A percentile compares a stretch with the other conserved stretches of the same genome.
phyloP scores from a whole-genome alignment of 176 grass and related monocot species.

The Raddia distichophylla region DNA sequence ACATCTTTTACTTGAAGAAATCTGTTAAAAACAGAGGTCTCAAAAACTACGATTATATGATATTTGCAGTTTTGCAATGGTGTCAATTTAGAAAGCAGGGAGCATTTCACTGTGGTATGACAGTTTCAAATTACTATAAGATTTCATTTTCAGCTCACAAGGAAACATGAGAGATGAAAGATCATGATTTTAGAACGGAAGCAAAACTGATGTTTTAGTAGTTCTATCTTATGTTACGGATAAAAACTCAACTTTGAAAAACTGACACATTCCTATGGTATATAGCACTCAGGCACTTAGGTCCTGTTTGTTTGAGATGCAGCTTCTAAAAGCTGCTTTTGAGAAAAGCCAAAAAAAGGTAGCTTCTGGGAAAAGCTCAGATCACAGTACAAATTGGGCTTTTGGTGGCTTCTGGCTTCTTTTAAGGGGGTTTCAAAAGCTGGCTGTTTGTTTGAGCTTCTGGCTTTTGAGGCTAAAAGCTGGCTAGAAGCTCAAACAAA shows the following conservation, averaged over 20 bases:
- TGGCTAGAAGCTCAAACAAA: no score
- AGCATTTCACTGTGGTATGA: background rate
- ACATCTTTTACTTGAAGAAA: slow-evolving; percentile 1
- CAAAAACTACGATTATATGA: background rate
- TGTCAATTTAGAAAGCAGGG: background rate
- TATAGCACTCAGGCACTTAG: background rate
- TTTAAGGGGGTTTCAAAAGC: no score
- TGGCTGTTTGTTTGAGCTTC: no score
- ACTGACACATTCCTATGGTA: background rate
- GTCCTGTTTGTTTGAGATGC: no score
- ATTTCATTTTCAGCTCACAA: slow-evolving; percentile 1
- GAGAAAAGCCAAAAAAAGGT: no score
- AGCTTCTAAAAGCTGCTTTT: no score
- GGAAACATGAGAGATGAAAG: background rate
- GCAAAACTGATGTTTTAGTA: background rate
- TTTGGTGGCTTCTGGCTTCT: no score
- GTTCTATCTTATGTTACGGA: background rate
- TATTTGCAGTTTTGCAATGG: background rate
- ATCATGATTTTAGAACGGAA: background rate
- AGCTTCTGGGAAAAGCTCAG: no score
- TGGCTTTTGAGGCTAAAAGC: no score
- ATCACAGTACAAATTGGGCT: no score
- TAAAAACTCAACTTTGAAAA: background rate
- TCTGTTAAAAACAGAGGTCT: background rate
- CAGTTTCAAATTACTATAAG: background rate